Conservation (phyloP, 192 early-diverging fungal species). For the Rhizophagus prolifer region DNA sequence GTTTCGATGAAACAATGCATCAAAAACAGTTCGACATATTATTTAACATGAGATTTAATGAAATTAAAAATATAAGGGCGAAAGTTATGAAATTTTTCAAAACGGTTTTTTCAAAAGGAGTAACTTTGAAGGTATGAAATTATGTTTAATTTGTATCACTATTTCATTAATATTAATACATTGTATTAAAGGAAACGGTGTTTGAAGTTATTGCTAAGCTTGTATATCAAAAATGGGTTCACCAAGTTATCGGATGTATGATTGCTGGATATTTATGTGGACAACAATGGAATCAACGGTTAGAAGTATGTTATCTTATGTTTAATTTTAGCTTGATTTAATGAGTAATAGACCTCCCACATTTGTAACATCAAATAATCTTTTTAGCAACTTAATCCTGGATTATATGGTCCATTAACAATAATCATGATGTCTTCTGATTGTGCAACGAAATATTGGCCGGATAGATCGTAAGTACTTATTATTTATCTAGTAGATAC, state of each 20-base stretch:
- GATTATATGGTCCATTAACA: conserved; percentile 3
- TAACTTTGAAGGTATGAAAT: not conserved
- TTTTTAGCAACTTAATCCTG: not conserved
- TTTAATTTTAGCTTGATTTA: not conserved
- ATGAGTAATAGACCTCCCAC: not conserved
- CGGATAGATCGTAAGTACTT: not conserved
- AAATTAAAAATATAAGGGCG: not conserved
- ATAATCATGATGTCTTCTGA: conserved; percentile 2
- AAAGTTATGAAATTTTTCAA: not conserved
- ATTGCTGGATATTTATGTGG: conserved; percentile 14
- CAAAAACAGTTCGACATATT: conserved; percentile 16
- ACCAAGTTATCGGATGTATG: not conserved
- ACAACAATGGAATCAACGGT: not conserved
- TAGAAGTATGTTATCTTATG: not conserved
- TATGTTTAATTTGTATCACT: not conserved
- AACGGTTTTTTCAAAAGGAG: not conserved
- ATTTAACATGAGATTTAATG: not conserved
- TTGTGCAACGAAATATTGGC: conserved; percentile 1
- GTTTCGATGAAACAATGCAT: not conserved
- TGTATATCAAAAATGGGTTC: not conserved
- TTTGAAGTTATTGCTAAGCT: not conserved
- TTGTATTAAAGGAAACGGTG: not conserved
- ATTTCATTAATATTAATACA: not conserved
- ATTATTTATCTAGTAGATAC: not conserved
- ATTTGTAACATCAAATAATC: not conserved